Conservation (phyloP, 2,329 filamentous ascomycete genomes). For the Plenodomus biglobosus region DNA sequence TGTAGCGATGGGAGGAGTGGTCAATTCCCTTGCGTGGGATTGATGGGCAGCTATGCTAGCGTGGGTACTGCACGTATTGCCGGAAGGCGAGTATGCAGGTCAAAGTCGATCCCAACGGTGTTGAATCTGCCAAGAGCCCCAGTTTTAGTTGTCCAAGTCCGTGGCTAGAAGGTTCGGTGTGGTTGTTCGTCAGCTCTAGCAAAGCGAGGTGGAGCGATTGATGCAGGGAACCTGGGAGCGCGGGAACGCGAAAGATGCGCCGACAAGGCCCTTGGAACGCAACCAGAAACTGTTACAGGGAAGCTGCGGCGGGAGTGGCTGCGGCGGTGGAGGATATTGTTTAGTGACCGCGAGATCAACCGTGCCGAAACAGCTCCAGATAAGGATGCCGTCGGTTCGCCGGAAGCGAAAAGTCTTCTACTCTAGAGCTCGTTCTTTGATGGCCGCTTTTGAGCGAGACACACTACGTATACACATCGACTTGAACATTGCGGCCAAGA, state of each 20-base stretch:
- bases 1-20: constrained; percentile 2
- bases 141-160: constrained; percentile 25
- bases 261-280: constrained; percentile 15
- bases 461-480: background rate
- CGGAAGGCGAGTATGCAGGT: constrained; percentile 10
- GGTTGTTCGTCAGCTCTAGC: constrained; percentile 27
- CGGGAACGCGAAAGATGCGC: constrained; percentile 23
- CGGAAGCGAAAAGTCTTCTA: constrained; percentile 12
- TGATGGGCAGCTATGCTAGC: constrained; percentile 18
- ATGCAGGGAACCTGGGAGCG: constrained; percentile 23
- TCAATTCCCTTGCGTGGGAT: constrained; percentile 11
- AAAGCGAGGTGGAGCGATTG: constrained; percentile 27
- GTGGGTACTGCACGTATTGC: constrained; percentile 16
- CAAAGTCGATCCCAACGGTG: constrained; percentile 13
- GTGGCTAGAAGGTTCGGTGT: constrained; percentile 39
- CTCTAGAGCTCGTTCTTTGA: background rate
- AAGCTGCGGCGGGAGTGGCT: constrained; percentile 32
- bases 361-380: constrained; percentile 11
- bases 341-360: constrained; percentile 16
- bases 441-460: constrained; percentile 11
- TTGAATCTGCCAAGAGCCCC: constrained; percentile 9
- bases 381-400: constrained; percentile 14
- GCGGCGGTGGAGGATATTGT: constrained; percentile 21
- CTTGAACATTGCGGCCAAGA: background rate
- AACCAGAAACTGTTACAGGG: constrained; percentile 19